Evolutionary conservation across 2,329 filamentous ascomycete genomes (phyloP).

Genomic region (Phaeophleospora eucalypticola): DNA sequence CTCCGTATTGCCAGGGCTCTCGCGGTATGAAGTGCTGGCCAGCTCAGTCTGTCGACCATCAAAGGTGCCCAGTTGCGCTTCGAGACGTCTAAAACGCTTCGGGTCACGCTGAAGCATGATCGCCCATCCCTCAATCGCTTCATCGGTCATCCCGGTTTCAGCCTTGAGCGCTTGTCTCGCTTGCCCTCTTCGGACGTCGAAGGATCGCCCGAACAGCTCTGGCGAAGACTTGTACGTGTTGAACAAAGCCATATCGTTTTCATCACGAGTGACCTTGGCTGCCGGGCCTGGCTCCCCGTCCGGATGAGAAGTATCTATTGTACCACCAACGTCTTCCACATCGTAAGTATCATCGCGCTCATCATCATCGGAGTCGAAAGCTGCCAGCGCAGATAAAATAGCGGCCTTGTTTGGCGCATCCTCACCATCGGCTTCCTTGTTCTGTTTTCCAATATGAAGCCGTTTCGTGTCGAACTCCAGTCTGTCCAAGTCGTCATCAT

Average conservation of each 20-base stretch:
- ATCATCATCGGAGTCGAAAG: conserved; percentile 91
- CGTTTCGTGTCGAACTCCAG: conserved; percentile 63
- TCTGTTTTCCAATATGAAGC: conserved; percentile 74
- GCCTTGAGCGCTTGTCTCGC: conserved; percentile 62
- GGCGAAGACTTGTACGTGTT: conserved; percentile 63
- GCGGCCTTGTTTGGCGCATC: conserved; percentile 74
- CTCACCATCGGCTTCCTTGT: conserved; percentile 48
- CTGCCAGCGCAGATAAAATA: conserved; percentile 80
- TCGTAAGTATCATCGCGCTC: conserved; percentile 98
- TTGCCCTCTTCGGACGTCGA: conserved; percentile 62
- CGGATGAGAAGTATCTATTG: conserved; percentile 61
- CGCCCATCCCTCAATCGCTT: conserved; percentile 90
- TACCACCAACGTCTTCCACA: conserved; percentile 82
- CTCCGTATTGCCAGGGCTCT: conserved; percentile 51
- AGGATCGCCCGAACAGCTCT: conserved; percentile 66
- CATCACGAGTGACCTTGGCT: conserved; percentile 26
- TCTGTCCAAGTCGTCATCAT: conserved; percentile 73
- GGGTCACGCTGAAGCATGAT: conserved; percentile 77
- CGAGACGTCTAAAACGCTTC: conserved; percentile 63
- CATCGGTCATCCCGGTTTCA: conserved; percentile 85
- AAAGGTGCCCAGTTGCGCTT: conserved; percentile 65
- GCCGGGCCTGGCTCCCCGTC: conserved; percentile 51
- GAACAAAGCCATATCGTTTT: conserved; percentile 69
- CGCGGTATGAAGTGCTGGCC: conserved; percentile 61
- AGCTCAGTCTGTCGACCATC: conserved; percentile 63